Evolutionary conservation across 2,329 filamentous ascomycete genomes (phyloP), one percentile per base, ranked within the genome.

Genomic region (Passalora sequoiae): DNA sequence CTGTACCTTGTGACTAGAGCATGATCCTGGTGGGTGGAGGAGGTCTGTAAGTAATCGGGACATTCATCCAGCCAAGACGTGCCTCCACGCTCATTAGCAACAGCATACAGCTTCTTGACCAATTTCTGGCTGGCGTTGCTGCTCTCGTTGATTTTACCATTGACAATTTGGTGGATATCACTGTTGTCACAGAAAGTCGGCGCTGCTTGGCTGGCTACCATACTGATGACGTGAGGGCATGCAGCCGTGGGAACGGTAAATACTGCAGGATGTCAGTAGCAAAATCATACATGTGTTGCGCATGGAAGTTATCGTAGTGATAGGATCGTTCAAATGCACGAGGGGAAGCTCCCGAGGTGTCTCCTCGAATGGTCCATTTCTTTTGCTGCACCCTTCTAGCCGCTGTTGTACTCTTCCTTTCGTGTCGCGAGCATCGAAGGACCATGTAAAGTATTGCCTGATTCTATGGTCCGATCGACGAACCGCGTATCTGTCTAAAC

Each of bases 21-120:
- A 30, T 49, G 46, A 8, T 43, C 43, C 10, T 40, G 32, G 7
- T 25, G 43, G n/a, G n/a, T 21, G 28, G 22, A 21, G 28, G 36
- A 22, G 4, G 29, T 32, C 24, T 46, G 36, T 10, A 49, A 37
- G 36, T 36, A 40, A 13, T 46, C 42, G 7, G 49, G 49, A 13
- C 43, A 48, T 29, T 41, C 33, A 7, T 46, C 46, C 4, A 46
- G 28, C 49, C 43, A 49, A 15, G 36, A 41, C 6, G 38, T 40
- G 6, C 49, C 46, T 24, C 49, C 49, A 15, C 46, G 40, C 30
- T 51, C 49, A 31, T 49, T 43, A 8, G 49, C 46, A 17, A 49
- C 32, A 1, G 42, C 49, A 22, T 42, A 51, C 16, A 49, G 40
- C 19, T 46, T 40, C 31, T 51, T 51, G 37, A 48, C 30, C 29